A percentile compares a stretch with the other conserved stretches of the same genome.
These are phyloP conservation scores for Isochrysis galbana DNA, from an alignment of 78 protist species.

Conservation along the genomic window DNA sequence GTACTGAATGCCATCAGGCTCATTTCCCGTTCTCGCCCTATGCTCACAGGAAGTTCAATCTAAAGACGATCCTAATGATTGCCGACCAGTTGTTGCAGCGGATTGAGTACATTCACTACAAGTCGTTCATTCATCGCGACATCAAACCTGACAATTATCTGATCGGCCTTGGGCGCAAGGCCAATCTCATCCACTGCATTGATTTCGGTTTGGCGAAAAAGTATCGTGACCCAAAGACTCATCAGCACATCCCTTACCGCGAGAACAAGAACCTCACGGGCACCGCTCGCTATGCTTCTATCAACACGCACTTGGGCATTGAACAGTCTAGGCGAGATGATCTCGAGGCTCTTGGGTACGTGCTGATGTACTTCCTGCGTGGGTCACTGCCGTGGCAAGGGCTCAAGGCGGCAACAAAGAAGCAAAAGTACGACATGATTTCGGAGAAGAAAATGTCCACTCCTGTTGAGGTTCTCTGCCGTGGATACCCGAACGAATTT, in stretches of 20 bases:
- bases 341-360: slow-evolving; percentile 90
- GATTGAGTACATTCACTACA: slow-evolving; percentile 76
- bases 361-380: slow-evolving; percentile 88
- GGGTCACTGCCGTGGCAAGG: slow-evolving; percentile 99
- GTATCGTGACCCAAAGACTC: slow-evolving; percentile 89
- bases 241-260: slow-evolving; percentile 93
- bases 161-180: slow-evolving; percentile 85
- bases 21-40: too few species aligned
- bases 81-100: slow-evolving; percentile 93
- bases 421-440: slow-evolving; percentile 93
- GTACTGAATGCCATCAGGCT: too few species aligned
- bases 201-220: slow-evolving; percentile 96
- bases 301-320: slow-evolving; percentile 92
- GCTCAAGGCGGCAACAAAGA: slow-evolving; percentile 85
- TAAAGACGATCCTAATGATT: slow-evolving; percentile 89
- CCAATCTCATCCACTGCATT: slow-evolving; percentile 77
- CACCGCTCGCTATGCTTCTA: slow-evolving; percentile 91
- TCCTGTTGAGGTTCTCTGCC: slow-evolving; percentile 81
- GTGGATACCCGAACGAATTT: slow-evolving; percentile 68
- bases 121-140: slow-evolving; percentile 91
- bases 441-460: slow-evolving; percentile 87
- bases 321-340: slow-evolving; percentile 81
- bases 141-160: slow-evolving; percentile 95
- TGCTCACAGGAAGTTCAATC: slow-evolving; percentile 69
- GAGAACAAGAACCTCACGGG: slow-evolving; percentile 96